phyloP scores from a whole-genome alignment of 495 filamentous ascomycete species.

The Daldinia childiae region DNA sequence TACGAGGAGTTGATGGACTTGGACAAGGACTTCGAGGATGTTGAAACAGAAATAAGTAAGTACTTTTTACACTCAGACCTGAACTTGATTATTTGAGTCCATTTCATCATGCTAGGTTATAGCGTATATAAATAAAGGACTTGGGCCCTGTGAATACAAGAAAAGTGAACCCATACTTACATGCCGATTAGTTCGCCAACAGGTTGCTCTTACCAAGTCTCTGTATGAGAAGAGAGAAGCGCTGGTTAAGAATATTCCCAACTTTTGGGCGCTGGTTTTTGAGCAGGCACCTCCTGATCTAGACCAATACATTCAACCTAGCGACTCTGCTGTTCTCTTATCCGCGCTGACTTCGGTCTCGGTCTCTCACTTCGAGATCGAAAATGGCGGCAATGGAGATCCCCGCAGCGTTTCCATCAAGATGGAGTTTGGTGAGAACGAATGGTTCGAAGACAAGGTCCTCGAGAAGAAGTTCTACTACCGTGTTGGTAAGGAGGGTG shows the following conservation, averaged over 20 bases:
- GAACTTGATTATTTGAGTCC: not conserved
- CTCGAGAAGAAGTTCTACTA: constrained; percentile 92
- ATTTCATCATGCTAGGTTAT: not conserved
- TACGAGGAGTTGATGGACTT: constrained; percentile 69
- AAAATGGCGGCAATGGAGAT: constrained; percentile 64
- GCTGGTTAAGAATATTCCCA: constrained; percentile 71
- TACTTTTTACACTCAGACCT: constrained; percentile 11
- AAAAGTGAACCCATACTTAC: constrained; percentile 21
- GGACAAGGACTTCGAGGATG: constrained; percentile 75
- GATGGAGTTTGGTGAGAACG: constrained; percentile 73
- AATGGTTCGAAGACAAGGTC: constrained; percentile 75
- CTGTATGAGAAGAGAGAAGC: constrained; percentile 78
- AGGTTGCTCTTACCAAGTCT: constrained; percentile 60
- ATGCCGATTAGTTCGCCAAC: constrained; percentile 62
- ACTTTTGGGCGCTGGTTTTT: constrained; percentile 91
- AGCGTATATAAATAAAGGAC: not conserved
- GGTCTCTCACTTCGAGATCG: constrained; percentile 81
- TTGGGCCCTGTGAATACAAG: not conserved
- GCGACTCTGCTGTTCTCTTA: constrained; percentile 74
- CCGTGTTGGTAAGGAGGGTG: constrained; percentile 71
- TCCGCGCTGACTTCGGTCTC: constrained; percentile 67
- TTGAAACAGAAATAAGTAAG: constrained; percentile 75
- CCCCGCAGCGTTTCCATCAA: constrained; percentile 71
- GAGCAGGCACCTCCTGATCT: constrained; percentile 83
- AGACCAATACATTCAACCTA: constrained; percentile 82